Evolutionary conservation across 345 rosid genomes (phyloP), one percentile per base, ranked within the genome.

Genomic region (Populus davidiana): DNA sequence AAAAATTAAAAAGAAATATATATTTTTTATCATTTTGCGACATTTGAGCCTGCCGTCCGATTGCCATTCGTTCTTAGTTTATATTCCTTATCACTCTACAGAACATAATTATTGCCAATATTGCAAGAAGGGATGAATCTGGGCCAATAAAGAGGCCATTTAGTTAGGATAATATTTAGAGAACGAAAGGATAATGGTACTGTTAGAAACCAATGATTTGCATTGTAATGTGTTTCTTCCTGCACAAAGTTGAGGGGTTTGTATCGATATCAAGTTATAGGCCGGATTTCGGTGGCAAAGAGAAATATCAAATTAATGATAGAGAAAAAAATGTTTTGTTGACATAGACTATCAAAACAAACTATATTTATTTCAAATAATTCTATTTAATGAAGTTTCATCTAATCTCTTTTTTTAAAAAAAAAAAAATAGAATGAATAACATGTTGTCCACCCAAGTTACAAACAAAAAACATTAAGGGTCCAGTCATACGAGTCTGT

Each of bases 341-440:
- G 5, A 33, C 36, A 33, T 0, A 33, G 0, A 33, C 5, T 0
- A 33, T 0, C 1, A 33, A 33, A 33, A 33, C 0, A 33, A 0
- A 33, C 0, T 0, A 33, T 33, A 33, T 4, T 33, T 33, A 0
- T 33, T 0, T 33, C 5, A 33, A 33, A 33, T 33, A 0, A 0
- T 4, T 33, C 1, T 0, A 33, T 4, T 33, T 33, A 1, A 33
- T 33, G 0, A 4, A 0, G 0, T 0, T 0, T 4, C 5, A 0
- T 33, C 35, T 33, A 3, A 33, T 33, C 0, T 4, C 2, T 31
- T 31, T 31, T 31, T 31, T 3, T 3, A 2, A 33, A 33, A 33
- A 3, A 2, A 33, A 33, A 33, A 3, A 29, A 33, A 33, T 33
- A 33, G 5, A 5, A 0, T 0, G 5, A 0, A 33, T 33, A 0